Evolutionary conservation across 2,329 filamentous ascomycete genomes (phyloP).

Genomic region (Ascochyta lentis): DNA sequence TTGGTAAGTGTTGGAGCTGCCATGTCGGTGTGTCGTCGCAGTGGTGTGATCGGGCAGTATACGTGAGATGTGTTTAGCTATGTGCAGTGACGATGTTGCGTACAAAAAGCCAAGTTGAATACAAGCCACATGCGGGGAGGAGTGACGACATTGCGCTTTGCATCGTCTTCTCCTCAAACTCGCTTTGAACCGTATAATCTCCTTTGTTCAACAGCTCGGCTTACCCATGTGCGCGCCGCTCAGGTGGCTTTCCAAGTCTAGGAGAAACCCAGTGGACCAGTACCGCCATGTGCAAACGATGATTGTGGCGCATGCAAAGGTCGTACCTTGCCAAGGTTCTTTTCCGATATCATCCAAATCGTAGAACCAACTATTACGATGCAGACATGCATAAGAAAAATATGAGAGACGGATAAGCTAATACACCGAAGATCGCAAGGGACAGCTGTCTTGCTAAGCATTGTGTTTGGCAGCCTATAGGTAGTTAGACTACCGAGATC

Average conservation of each 20-base stretch:
- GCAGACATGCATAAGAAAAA: too few relatives aligned
- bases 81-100: neutral
- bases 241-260: neutral
- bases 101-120: neutral
- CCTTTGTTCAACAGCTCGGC: neutral
- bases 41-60: neutral
- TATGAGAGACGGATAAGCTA: too few relatives aligned
- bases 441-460: too few relatives aligned
- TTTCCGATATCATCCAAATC: neutral
- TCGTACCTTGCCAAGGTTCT: neutral
- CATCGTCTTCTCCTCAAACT: neutral
- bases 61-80: neutral
- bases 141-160: conserved; percentile 19
- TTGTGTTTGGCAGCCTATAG: too few relatives aligned
- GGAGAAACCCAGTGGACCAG: neutral
- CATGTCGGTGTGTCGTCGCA: neutral
- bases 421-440: too few relatives aligned
- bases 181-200: neutral
- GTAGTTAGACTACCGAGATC: too few relatives aligned
- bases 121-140: conserved; percentile 14
- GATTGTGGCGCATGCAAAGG: conserved; percentile 2
- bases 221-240: neutral
- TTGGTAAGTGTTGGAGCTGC: conserved; percentile 27
- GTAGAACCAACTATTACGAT: too few relatives aligned
- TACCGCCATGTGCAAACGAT: neutral